Evolutionary conservation across 805 yeast genomes (phyloP), one percentile per base, ranked within the genome.

Genomic region (Starmera quercuum): DNA sequence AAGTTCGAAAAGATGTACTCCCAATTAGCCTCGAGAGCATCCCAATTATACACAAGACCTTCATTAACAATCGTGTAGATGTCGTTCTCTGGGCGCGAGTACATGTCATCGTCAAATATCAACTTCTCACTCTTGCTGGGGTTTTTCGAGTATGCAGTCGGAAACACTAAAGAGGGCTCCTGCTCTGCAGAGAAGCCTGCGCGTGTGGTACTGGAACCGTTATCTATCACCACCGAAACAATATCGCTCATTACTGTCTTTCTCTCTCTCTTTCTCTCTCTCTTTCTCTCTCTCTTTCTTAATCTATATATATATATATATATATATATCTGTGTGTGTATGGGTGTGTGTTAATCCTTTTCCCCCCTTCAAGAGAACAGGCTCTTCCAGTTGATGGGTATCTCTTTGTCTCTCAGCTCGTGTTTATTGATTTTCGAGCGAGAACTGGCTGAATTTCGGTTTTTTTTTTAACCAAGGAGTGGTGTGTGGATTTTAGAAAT

Each of bases 11-110:
- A 83, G 9, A 83, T 72, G 50, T 77, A 73, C 24, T 66, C 59
- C 90, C 95, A 83, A 45, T 79, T 73, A 30, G 71, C 62, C 22
- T 73, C 70, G 26, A 83, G 64, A 15, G 76, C 75, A 15, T 81
- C 86, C 75, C 83, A 81, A 58, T 86, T 78, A 53, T 80, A 81
- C 5, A 80, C 67, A 6, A 73, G 47, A 4, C 88, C 87, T 36
- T 73, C 73, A 28, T 73, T 78, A 48, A 77, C 58, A 23, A 79
- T 56, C 0, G 85, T 79, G 63, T 63, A 77, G 6, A 60, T 38
- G 18, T 59, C 57, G 12, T 42, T 35, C 2, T 57, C 51, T 6
- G 46, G 45, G 22, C 37, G 25, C 2, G 35, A 29, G 40, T 64
- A 66, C 21, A 80, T 62, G n/a, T 65, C 69, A 39, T 70, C 71